Conservation (phyloP, 352 stramenopile species). For the Phytophthora pinifolia region DNA sequence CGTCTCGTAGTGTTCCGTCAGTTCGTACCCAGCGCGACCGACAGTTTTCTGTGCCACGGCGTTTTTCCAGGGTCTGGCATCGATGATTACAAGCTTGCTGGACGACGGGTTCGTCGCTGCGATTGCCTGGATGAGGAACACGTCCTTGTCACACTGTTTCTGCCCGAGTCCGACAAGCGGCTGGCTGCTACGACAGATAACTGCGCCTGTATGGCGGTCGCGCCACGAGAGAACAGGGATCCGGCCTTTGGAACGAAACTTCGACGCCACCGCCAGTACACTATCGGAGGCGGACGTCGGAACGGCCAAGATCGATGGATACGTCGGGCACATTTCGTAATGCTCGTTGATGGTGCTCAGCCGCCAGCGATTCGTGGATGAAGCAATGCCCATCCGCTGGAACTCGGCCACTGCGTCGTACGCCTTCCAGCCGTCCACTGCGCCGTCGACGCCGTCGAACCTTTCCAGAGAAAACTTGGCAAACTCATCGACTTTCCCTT, state of each 20-base stretch:
- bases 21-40: conserved; percentile 87
- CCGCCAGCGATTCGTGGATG: conserved; percentile 58
- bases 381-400: conserved; percentile 59
- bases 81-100: conserved; percentile 87
- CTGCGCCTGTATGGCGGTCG: conserved; percentile 62
- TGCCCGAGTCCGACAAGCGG: conserved; percentile 80
- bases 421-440: conserved; percentile 60
- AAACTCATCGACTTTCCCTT: conserved; percentile 56
- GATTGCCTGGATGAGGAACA: conserved; percentile 83
- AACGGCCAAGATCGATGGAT: conserved; percentile 76
- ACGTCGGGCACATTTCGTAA: conserved; percentile 77
- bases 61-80: conserved; percentile 89
- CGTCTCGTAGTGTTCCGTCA: conserved; percentile 83
- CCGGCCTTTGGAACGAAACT: conserved; percentile 82
- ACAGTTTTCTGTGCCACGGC: conserved; percentile 90
- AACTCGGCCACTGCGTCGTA: conserved; percentile 77
- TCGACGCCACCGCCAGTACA: conserved; percentile 63
- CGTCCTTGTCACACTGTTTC: conserved; percentile 84
- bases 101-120: conserved; percentile 75
- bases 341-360: conserved; percentile 66
- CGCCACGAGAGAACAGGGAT: conserved; percentile 87
- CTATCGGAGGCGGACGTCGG: conserved; percentile 63
- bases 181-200: conserved; percentile 85
- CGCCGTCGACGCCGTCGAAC: conserved; percentile 40
- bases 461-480: conserved; percentile 59